phyloP scores from a whole-genome alignment of 257 asterid genomes.

The Parsonsia alboflavescens region DNA sequence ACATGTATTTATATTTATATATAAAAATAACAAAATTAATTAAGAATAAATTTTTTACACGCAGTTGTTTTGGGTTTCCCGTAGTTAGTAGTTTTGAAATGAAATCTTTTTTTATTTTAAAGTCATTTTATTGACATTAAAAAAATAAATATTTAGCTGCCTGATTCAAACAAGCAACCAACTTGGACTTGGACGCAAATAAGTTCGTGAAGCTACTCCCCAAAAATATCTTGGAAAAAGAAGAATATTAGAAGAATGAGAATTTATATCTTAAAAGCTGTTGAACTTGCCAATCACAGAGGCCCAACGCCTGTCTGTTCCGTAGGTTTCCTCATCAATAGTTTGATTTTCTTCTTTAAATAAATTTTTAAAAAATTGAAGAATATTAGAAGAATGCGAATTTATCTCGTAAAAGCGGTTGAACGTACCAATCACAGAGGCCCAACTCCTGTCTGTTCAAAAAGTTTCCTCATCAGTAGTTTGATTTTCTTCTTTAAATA shows the following conservation, averaged over 20 bases:
- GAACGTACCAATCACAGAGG: background rate
- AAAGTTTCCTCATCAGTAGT: background rate
- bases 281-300: background rate
- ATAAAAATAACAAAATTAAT: background rate
- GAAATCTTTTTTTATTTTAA: too few relatives aligned
- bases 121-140: too few relatives aligned
- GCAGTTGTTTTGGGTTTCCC: too few relatives aligned
- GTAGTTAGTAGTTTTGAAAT: too few relatives aligned
- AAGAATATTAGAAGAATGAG: background rate
- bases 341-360: background rate
- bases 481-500: too few relatives aligned
- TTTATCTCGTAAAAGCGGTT: background rate
- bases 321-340: background rate
- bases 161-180: too few relatives aligned
- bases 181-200: too few relatives aligned
- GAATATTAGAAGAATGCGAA: background rate
- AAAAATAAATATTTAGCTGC: background rate
- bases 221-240: too few relatives aligned
- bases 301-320: background rate
- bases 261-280: background rate
- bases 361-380: too few relatives aligned
- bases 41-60: too few relatives aligned
- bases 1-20: too few relatives aligned
- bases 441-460: background rate
- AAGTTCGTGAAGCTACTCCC: too few relatives aligned